These are phyloP conservation scores for Sordariomycetes sp. DNA, from an alignment of 2,329 filamentous ascomycete species.

Conservation along the genomic window DNA sequence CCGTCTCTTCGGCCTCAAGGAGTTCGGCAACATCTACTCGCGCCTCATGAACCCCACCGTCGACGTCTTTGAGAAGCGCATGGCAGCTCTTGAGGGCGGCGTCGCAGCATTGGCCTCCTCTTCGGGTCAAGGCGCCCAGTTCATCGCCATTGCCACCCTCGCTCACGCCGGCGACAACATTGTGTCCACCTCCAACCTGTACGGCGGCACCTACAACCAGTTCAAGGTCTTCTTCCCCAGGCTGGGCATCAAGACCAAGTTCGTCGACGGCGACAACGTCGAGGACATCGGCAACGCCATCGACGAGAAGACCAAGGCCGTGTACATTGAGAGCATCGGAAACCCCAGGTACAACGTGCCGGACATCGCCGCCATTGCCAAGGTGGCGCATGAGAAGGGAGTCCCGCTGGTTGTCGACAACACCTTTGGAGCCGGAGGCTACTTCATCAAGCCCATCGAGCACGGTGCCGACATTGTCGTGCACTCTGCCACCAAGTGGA, in stretches of 20 bases:
- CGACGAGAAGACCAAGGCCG: constrained; percentile 86
- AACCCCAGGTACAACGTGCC: constrained; percentile 92
- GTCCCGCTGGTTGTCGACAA: constrained; percentile 71
- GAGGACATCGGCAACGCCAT: constrained; percentile 75
- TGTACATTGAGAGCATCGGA: constrained; percentile 87
- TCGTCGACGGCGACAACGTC: constrained; percentile 70
- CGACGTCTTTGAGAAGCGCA: constrained; percentile 92
- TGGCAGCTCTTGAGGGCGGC: constrained; percentile 91
- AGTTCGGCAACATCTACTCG: constrained; percentile 96
- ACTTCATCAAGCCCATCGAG: constrained; percentile 76
- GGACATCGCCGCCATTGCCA: constrained; percentile 79
- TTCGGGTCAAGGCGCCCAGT: constrained; percentile 85
- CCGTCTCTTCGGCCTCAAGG: constrained; percentile 90
- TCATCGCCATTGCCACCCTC: constrained; percentile 80
- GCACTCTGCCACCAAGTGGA: constrained; percentile 95
- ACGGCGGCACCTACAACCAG: constrained; percentile 96
- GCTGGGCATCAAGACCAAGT: constrained; percentile 83
- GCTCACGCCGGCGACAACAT: constrained; percentile 88
- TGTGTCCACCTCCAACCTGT: constrained; percentile 80
- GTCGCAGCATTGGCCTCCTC: constrained; percentile 75
- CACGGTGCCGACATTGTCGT: constrained; percentile 91
- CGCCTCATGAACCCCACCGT: constrained; percentile 95
- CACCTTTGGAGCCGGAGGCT: constrained; percentile 90
- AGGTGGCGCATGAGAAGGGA: constrained; percentile 62
- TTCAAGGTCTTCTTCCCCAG: constrained; percentile 84